phyloP scores from a whole-genome alignment of 1,284 basidiomycete species.

The Melampsora americana region DNA sequence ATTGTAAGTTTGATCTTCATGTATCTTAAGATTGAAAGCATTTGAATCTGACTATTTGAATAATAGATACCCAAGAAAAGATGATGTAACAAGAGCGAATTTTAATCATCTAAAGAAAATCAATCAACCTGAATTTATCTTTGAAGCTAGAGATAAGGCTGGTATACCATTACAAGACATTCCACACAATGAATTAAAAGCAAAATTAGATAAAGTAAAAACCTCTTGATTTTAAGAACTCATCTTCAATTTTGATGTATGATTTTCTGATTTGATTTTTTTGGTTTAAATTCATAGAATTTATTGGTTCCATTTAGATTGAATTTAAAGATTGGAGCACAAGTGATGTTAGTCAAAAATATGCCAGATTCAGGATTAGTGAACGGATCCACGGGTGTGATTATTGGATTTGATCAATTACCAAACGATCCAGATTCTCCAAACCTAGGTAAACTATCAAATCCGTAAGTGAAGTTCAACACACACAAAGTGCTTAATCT shows the following conservation, averaged over 20 bases:
- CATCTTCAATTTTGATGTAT: constrained; percentile 53
- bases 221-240: constrained; percentile 76
- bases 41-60: no score
- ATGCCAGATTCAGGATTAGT: constrained; percentile 67
- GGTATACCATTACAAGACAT: background rate
- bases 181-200: constrained; percentile 58
- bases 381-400: constrained; percentile 75
- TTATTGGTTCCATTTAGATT: constrained; percentile 57
- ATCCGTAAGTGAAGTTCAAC: background rate
- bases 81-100: constrained; percentile 77
- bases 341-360: constrained; percentile 73
- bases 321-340: constrained; percentile 65
- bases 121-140: constrained; percentile 53
- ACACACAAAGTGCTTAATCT: no score
- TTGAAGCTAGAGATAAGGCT: background rate
- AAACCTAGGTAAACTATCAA: constrained; percentile 45
- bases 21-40: no score
- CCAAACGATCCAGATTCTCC: constrained; percentile 40
- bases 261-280: constrained; percentile 16
- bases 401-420: constrained; percentile 63
- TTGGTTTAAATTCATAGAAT: constrained; percentile 48
- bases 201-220: constrained; percentile 67
- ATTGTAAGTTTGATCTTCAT: no score
- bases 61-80: constrained; percentile 71
- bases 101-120: constrained; percentile 60